A percentile compares a stretch with the other conserved stretches of the same genome.
These are phyloP conservation scores for Pythium aristosporum DNA, from an alignment of 352 stramenopile genomes.

Conservation along the genomic window DNA sequence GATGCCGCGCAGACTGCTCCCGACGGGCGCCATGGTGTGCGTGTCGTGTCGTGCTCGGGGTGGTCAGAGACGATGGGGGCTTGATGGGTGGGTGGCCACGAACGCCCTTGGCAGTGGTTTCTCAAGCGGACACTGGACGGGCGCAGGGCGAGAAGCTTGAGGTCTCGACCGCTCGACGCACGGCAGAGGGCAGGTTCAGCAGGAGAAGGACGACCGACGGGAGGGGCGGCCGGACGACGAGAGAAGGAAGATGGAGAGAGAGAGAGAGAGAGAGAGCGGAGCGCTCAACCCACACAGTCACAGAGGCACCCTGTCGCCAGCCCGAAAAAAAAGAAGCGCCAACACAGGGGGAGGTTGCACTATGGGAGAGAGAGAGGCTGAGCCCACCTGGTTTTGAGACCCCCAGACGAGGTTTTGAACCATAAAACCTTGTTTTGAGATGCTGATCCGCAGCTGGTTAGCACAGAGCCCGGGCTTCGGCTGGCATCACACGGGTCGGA, in stretches of 20 bases:
- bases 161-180: neutral
- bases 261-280: neutral
- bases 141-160: neutral
- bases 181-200: neutral
- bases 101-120: neutral
- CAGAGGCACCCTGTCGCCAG: slow-evolving; percentile 3
- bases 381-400: slow-evolving; percentile 9
- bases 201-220: slow-evolving; percentile 7
- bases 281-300: neutral
- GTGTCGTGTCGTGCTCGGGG: neutral
- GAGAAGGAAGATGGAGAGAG: slow-evolving; percentile 6
- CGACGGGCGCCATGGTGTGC: slow-evolving; percentile 45
- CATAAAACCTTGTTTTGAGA: slow-evolving; percentile 12
- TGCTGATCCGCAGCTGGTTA: slow-evolving; percentile 11
- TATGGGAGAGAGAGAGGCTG: slow-evolving; percentile 14
- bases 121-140: neutral
- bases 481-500: slow-evolving; percentile 10
- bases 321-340: slow-evolving; percentile 21
- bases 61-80: neutral
- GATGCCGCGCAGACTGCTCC: slow-evolving; percentile 57
- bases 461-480: slow-evolving; percentile 10
- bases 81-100: neutral
- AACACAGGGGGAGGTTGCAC: slow-evolving; percentile 7
- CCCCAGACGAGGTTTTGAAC: slow-evolving; percentile 3
- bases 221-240: slow-evolving; percentile 6